Percentiles rank a stretch among this genome's conserved stretches.
These are phyloP conservation scores for Pascua sp. DNA, from an alignment of 1,284 basidiomycete species.

Conservation along the genomic window DNA sequence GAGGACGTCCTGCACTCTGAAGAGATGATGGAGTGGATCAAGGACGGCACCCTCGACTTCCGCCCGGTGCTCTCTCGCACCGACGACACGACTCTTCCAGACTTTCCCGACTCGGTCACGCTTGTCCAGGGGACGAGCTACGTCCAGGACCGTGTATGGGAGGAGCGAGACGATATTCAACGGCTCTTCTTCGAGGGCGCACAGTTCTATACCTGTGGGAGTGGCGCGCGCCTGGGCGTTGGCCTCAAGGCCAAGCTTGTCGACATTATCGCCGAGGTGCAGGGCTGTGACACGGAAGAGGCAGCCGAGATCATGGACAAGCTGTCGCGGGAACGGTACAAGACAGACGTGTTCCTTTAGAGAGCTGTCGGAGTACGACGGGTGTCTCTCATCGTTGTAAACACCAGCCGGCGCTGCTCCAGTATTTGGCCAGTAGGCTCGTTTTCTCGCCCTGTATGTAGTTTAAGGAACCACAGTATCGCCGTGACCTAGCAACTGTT, in stretches of 20 bases:
- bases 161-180: constrained; percentile 50
- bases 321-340: constrained; percentile 9
- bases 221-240: constrained; percentile 20
- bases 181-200: constrained; percentile 49
- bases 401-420: too few relatives aligned
- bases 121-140: constrained; percentile 4
- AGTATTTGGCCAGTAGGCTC: too few relatives aligned
- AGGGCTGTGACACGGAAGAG: background rate
- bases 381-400: too few relatives aligned
- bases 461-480: too few relatives aligned
- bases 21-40: constrained; percentile 53
- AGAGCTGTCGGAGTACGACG: too few relatives aligned
- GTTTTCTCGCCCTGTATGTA: too few relatives aligned
- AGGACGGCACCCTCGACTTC: constrained; percentile 55
- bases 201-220: constrained; percentile 56
- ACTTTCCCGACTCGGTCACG: background rate
- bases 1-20: constrained; percentile 55
- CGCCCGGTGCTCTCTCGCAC: constrained; percentile 54
- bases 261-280: constrained; percentile 9
- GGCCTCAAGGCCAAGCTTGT: constrained; percentile 14
- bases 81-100: constrained; percentile 6
- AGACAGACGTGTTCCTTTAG: constrained; percentile 26
- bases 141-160: constrained; percentile 52
- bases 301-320: constrained; percentile 5
- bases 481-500: too few relatives aligned